Percentiles rank a stretch among this genome's conserved stretches.
phyloP scores from a whole-genome alignment of 2,329 filamentous ascomycete genomes.

The Colletotrichum agaves region DNA sequence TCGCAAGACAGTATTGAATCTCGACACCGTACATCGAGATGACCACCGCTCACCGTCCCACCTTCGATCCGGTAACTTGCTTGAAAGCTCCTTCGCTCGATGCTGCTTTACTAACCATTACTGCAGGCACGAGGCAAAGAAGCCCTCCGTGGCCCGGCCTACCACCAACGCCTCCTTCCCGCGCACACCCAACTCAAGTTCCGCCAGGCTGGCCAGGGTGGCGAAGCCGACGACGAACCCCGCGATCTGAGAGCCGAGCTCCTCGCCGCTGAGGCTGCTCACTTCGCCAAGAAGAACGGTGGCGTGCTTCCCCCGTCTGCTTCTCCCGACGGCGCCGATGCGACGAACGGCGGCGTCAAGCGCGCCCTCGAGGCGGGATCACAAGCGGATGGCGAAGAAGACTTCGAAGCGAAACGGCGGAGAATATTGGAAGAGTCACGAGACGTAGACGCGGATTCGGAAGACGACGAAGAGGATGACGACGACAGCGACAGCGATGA shows the following conservation, averaged over 20 bases:
- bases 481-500: constrained; percentile 66
- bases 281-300: constrained; percentile 87
- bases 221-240: constrained; percentile 73
- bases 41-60: constrained; percentile 83
- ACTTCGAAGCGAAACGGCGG: constrained; percentile 83
- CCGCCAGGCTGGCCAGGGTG: constrained; percentile 87
- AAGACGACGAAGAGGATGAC: constrained; percentile 68
- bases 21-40: constrained; percentile 50
- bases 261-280: constrained; percentile 85
- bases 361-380: constrained; percentile 68
- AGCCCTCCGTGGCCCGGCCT: constrained; percentile 89
- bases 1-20: background rate
- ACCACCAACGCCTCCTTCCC: constrained; percentile 94
- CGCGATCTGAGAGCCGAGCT: constrained; percentile 92
- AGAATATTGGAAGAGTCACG: constrained; percentile 88
- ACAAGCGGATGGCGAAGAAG: constrained; percentile 64
- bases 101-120: constrained; percentile 42
- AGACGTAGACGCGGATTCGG: constrained; percentile 84
- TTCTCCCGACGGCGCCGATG: constrained; percentile 56
- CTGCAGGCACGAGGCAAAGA: constrained; percentile 89
- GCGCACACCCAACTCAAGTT: constrained; percentile 94
- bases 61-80: constrained; percentile 87
- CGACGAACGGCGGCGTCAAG: constrained; percentile 62
- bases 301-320: constrained; percentile 56
- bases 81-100: background rate